Base-by-base conservation (phyloP, 768 basidiomycete genomes). In the Gloeophyllum trabeum region DNA sequence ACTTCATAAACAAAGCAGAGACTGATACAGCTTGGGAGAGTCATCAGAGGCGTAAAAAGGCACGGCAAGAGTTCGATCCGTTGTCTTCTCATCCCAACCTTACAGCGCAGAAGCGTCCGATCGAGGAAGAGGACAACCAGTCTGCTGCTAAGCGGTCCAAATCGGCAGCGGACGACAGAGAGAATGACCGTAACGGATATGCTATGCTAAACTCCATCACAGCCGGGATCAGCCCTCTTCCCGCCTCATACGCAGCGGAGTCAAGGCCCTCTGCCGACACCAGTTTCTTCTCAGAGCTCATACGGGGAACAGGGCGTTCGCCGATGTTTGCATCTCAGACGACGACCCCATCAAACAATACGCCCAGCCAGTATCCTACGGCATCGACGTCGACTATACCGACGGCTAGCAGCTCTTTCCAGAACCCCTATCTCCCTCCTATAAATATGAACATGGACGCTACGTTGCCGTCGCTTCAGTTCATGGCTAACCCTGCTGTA, bases 11-110 rank as follows among this genome's bases (percentile, higher is more conserved):
- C 61, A 80, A 79, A 51, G 76, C 84, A 1, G 92, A 96, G 63
- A 92, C 90, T 0, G 92, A 94, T 54, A 91, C 89, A 1, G 91
- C 90, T 25, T 90, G 84, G 71, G 91, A 94, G 55, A 81, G 88
- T 40, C 92, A 82, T 53, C 81, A 88, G 47, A 51, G 70, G 4
- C 76, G 89, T 49, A 92, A 81, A 58, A 62, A 64, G 24, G 68
- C 67, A 5, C 30, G 55, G 49, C 39, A 36, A 7, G 37, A 49
- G 42, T 71, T 70, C 46, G 35, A 46, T 2, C 41, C 50, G 13
- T 51, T 51, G 6, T 43, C 56, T 24, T 51, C 51, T 12, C 45
- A 42, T 22, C 44, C 50, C 16, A 47, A 58, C 5, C 50, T 37
- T 30, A 50, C 54, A 32, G 50, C 58, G 4, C 66, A 66, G 46